These are phyloP conservation scores for Neospora caninum DNA, from an alignment of 169 alveolate species.

Conservation along the genomic window DNA sequence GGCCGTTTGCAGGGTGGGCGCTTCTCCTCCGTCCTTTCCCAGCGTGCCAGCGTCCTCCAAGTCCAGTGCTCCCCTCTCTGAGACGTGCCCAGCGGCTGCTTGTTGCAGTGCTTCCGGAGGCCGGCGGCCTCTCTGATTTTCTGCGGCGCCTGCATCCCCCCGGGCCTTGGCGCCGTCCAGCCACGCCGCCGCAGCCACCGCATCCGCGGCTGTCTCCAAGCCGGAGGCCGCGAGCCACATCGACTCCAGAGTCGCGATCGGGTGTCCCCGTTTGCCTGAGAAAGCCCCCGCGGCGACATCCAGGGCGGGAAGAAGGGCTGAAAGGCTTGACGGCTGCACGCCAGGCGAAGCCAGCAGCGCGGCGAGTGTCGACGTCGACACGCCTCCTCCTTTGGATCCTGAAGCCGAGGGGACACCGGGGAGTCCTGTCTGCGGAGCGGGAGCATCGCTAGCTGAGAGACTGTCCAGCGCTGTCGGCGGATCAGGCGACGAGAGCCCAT, in stretches of 20 bases:
- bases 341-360: background rate
- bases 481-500: background rate
- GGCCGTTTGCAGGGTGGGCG: too few relatives aligned
- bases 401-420: background rate
- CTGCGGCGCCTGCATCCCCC: background rate
- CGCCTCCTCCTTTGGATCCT: background rate
- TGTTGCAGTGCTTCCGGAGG: background rate
- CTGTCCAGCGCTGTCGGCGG: background rate
- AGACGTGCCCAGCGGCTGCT: too few relatives aligned
- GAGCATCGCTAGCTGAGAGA: background rate
- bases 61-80: too few relatives aligned
- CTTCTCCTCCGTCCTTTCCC: too few relatives aligned
- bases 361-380: background rate
- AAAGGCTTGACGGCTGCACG: background rate
- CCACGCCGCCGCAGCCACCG: background rate
- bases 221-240: background rate
- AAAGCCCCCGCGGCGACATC: background rate
- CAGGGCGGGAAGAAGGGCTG: background rate
- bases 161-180: background rate
- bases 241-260: background rate
- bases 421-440: background rate
- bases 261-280: background rate
- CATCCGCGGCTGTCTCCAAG: background rate
- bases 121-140: background rate
- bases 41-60: too few relatives aligned